Evolutionary conservation across 257 asterid species (phyloP), one percentile per base, ranked within the genome.

Genomic region (Solanum rostratum): DNA sequence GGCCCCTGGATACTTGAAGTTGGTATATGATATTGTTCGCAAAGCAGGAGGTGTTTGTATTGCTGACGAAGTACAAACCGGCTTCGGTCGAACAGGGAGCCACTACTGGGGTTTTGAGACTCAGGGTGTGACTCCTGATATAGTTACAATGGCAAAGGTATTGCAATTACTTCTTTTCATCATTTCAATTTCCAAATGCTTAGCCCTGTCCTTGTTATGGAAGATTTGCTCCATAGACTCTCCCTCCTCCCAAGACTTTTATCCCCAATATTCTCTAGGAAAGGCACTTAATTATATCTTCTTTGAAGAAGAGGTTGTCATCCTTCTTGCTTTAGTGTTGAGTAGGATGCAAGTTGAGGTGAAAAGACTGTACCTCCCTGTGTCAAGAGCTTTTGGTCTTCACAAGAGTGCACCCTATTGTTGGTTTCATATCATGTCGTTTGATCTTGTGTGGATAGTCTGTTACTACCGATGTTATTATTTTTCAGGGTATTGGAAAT

Each of bases 91-190:
- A 15, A 96, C 99, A 1, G 98, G 98, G 37, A 92, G 93, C 91
- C 94, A 95, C 82, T 96, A 93, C 70, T 96, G 99, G 99, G 99
- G 99, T n/a, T 96, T 96, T 19, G 94, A 95, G 90, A 95, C 98
- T 22, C 99, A 96, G 83, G 97, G 93, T 18, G 97, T 96, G 22
- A 69, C 91, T 85, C 99, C 99, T 27, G 99, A 96, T 90, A 96
- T 96, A 76, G 98, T 96, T 82, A 96, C 99, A 85, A 95, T 96
- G 99, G 99, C 98, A 85, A 96, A 96, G 98, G 99, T 96, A 74
- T 69, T 82, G 13, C 30, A 53, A 79, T 66, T 50, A 62, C 59
- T 66, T 49, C 63, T 45, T 83, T 74, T 46, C 20, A 65, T 46
- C 49, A 65, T 57, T 30, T 49, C 41, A 22, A 71, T 45, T 4